These are phyloP conservation scores for Acacia acuminata DNA, from an alignment of 306 rosid species.

Conservation along the genomic window DNA sequence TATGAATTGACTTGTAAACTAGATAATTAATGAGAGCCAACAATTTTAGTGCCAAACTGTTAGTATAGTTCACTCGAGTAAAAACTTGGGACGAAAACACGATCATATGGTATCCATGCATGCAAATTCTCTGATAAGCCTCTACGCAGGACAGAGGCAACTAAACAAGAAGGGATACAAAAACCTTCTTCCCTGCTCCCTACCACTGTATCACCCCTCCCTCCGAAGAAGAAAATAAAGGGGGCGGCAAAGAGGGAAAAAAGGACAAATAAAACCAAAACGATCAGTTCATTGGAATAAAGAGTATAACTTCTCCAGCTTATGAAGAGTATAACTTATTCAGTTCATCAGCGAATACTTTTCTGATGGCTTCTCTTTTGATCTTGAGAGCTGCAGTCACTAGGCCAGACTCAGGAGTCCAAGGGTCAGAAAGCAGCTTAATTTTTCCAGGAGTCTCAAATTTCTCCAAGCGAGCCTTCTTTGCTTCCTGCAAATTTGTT, in stretches of 20 bases:
- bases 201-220: background rate
- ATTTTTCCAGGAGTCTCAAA: slow-evolving; percentile 89
- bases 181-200: background rate
- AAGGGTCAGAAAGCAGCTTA: slow-evolving; percentile 63
- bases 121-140: slow-evolving; percentile 32
- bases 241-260: background rate
- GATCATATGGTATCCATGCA: background rate
- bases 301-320: slow-evolving; percentile 5
- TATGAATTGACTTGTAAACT: background rate
- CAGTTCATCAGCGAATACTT: slow-evolving; percentile 71
- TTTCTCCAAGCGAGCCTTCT: slow-evolving; percentile 73
- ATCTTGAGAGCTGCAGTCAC: slow-evolving; percentile 96
- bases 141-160: slow-evolving; percentile 16
- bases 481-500: slow-evolving; percentile 67
- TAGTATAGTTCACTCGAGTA: background rate
- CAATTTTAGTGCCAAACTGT: background rate
- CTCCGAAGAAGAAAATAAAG: background rate
- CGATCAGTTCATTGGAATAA: slow-evolving; percentile 1
- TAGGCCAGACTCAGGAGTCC: slow-evolving; percentile 92
- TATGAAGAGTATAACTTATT: slow-evolving; percentile 52
- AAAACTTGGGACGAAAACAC: slow-evolving; percentile 1
- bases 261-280: background rate
- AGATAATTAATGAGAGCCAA: background rate
- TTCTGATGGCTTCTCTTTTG: slow-evolving; percentile 82
- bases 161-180: slow-evolving; percentile 2